Percentiles rank a stretch among this genome's conserved stretches.
Evolutionary conservation across 257 asterid species (phyloP).

Genomic region (Gardenia jasminoides): DNA sequence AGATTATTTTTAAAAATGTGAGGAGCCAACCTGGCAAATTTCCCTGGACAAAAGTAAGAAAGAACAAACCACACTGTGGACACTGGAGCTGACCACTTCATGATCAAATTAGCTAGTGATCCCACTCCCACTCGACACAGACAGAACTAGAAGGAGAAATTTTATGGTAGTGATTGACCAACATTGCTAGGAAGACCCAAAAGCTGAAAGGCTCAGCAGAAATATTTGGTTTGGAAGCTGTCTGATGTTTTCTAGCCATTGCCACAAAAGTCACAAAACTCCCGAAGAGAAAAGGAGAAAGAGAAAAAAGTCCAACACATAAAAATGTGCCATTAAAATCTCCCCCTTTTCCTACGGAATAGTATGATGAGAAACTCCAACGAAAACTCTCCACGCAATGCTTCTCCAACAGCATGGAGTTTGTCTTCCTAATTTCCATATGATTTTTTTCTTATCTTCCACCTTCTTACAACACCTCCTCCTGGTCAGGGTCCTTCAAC

Average conservation of each 20-base stretch:
- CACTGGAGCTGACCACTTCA: too few species aligned
- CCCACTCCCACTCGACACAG: too few species aligned
- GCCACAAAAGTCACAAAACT: neutral
- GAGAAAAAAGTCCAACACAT: neutral
- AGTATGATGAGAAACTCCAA: conserved; percentile 27
- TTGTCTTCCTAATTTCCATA: conserved; percentile 30
- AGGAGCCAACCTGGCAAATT: too few species aligned
- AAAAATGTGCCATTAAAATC: conserved; percentile 35
- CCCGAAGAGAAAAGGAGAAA: neutral
- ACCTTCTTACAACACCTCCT: conserved; percentile 28
- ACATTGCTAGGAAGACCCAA: too few species aligned
- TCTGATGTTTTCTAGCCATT: neutral
- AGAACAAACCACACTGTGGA: too few species aligned
- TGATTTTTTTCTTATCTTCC: conserved; percentile 33
- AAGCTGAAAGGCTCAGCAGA: neutral
- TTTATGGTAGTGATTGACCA: too few species aligned
- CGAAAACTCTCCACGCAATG: conserved; percentile 29
- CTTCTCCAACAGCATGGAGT: conserved; percentile 29
- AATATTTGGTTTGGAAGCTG: too few species aligned
- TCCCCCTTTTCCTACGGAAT: conserved; percentile 55
- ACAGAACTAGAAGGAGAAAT: too few species aligned
- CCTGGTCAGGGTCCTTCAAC: conserved; percentile 65
- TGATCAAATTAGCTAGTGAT: too few species aligned
- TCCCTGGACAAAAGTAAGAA: too few species aligned
- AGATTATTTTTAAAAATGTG: too few species aligned